These are phyloP conservation scores for Ophiostoma sp. DNA, from an alignment of 2,329 filamentous ascomycete species.

Conservation along the genomic window DNA sequence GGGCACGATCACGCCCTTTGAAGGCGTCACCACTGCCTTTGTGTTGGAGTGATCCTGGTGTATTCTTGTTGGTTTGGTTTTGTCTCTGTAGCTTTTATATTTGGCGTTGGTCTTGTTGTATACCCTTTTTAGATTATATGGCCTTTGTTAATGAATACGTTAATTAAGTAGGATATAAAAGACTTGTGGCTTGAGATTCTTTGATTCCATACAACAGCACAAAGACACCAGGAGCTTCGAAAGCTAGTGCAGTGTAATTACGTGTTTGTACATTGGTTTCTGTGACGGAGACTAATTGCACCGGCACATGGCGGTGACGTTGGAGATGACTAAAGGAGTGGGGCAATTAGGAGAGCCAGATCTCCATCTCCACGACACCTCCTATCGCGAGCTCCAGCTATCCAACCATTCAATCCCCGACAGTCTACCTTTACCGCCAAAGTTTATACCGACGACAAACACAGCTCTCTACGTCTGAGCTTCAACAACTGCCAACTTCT, in stretches of 20 bases:
- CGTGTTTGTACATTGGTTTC: not conserved
- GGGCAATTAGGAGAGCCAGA: constrained; percentile 21
- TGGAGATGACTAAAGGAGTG: constrained; percentile 15
- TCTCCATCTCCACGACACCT: constrained; percentile 8
- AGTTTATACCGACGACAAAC: not conserved
- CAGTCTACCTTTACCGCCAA: not conserved
- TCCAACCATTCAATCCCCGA: not conserved
- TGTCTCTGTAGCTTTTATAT: not conserved
- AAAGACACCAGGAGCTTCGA: no score
- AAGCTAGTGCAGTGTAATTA: not conserved
- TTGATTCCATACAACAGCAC: no score
- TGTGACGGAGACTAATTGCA: not conserved
- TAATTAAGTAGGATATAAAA: no score
- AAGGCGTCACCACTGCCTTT: constrained; percentile 59
- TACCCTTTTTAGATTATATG: no score
- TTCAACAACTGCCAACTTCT: not conserved
- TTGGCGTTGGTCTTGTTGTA: not conserved
- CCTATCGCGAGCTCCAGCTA: constrained; percentile 9
- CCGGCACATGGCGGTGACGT: not conserved
- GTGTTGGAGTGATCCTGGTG: constrained; percentile 30
- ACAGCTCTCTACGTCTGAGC: not conserved
- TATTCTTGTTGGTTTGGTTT: not conserved
- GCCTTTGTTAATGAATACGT: no score
- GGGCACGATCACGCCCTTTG: constrained; percentile 61
- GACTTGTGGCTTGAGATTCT: no score